Percentiles rank a stretch among this genome's conserved stretches.
Conservation (phyloP, 805 yeast species). For the Yamadazyma endophytica region DNA sequence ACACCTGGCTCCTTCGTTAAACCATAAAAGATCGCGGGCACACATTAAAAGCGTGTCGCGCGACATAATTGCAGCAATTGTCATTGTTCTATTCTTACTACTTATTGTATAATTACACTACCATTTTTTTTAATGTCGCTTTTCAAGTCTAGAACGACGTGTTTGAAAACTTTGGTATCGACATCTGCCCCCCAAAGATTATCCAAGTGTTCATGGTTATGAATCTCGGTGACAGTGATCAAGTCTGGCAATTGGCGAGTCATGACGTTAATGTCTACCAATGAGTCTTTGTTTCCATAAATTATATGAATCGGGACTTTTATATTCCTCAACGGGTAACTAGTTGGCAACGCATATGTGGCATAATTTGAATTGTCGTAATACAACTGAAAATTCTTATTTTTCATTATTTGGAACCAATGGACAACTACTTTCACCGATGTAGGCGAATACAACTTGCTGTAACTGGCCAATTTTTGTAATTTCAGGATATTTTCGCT, state of each 20-base stretch:
- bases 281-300: slow-evolving; percentile 76
- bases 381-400: slow-evolving; percentile 82
- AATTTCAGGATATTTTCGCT: slow-evolving; percentile 62
- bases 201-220: slow-evolving; percentile 84
- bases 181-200: slow-evolving; percentile 83
- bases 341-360: slow-evolving; percentile 27
- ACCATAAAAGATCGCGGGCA: too few species aligned
- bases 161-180: slow-evolving; percentile 26
- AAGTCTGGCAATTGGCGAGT: slow-evolving; percentile 56
- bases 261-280: slow-evolving; percentile 84
- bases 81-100: too few species aligned
- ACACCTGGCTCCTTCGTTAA: too few species aligned
- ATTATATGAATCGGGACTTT: slow-evolving; percentile 68
- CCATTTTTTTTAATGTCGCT: slow-evolving; percentile 2
- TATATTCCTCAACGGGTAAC: slow-evolving; percentile 37
- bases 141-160: slow-evolving; percentile 19
- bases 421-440: slow-evolving; percentile 92
- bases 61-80: too few species aligned
- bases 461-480: slow-evolving; percentile 77
- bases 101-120: too few species aligned
- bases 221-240: slow-evolving; percentile 54
- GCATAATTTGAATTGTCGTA: slow-evolving; percentile 46
- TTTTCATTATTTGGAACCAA: slow-evolving; percentile 87
- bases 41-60: too few species aligned
- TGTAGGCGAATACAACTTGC: slow-evolving; percentile 87